Conservation (phyloP, 2,329 filamentous ascomycete genomes). For the Daldinia eschscholtzii region DNA sequence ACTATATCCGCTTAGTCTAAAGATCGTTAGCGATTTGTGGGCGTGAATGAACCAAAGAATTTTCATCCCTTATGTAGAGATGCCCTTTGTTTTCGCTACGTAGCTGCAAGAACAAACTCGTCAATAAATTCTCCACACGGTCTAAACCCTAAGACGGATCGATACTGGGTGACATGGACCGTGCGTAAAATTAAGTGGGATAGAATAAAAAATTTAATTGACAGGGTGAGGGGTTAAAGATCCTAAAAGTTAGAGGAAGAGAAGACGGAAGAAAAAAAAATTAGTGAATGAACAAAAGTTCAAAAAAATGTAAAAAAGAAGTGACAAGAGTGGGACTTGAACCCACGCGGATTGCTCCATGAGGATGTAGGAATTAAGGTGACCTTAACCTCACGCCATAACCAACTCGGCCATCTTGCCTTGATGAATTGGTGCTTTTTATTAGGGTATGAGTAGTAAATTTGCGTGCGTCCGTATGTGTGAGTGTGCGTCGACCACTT, state of each 20-base stretch:
- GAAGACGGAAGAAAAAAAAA: neutral
- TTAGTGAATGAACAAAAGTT: neutral
- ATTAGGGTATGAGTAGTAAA: neutral
- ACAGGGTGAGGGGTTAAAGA: neutral
- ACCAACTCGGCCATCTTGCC: slow-evolving; percentile 56
- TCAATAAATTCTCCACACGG: neutral
- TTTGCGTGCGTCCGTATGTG: neutral
- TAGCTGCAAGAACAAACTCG: neutral
- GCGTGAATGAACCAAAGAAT: neutral
- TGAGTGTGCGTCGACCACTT: neutral
- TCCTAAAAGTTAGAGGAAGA: neutral
- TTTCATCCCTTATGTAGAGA: slow-evolving; percentile 1
- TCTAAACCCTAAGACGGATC: neutral
- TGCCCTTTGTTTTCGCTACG: neutral
- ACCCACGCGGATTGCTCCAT: slow-evolving; percentile 52
- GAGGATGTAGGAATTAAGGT: slow-evolving; percentile 47
- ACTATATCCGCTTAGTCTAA: neutral
- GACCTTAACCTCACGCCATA: slow-evolving; percentile 55
- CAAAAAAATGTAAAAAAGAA: slow-evolving; percentile 7
- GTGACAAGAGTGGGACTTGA: slow-evolving; percentile 52
- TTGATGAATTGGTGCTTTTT: neutral
- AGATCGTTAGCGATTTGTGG: neutral
- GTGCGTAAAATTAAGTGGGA: slow-evolving; percentile 3
- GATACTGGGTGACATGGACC: neutral
- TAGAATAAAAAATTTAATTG: neutral